phyloP scores from a whole-genome alignment of 106 monocot species.

The Dendrobium officinale region DNA sequence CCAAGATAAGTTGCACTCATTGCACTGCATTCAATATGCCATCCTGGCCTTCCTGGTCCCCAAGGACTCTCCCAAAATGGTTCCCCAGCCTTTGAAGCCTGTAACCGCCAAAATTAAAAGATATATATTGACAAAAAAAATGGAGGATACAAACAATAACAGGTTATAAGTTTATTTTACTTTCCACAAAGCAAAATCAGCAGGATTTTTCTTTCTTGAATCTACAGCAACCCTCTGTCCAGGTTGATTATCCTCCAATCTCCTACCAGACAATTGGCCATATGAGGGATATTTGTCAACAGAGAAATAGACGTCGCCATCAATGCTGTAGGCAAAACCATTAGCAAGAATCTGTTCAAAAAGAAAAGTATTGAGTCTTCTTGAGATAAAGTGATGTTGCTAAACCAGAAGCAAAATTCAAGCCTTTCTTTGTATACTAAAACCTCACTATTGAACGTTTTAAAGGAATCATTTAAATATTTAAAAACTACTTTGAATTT shows the following conservation, averaged over 20 bases:
- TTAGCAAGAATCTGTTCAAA: conserved; percentile 78
- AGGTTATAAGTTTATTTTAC: conserved; percentile 25
- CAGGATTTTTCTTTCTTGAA: conserved; percentile 88
- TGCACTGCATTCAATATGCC: conserved; percentile 99
- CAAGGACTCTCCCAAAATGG: conserved; percentile 95
- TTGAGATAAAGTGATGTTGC: neutral
- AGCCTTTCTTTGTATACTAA: neutral
- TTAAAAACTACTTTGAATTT: neutral
- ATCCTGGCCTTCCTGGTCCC: conserved; percentile 96
- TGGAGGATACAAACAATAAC: neutral
- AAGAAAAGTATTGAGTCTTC: conserved; percentile 5
- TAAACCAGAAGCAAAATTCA: neutral
- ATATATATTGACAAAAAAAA: neutral
- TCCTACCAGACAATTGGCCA: conserved; percentile 84
- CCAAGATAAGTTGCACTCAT: too few relatives aligned
- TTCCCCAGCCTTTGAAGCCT: conserved; percentile 83
- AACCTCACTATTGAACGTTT: neutral
- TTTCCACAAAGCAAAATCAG: conserved; percentile 99
- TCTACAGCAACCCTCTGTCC: too few relatives aligned
- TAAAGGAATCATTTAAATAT: neutral
- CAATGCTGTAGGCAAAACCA: conserved; percentile 69
- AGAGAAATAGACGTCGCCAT: conserved; percentile 89
- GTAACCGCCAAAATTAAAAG: conserved; percentile 4
- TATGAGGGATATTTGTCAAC: conserved; percentile 84
- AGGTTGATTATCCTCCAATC: conserved; percentile 93